phyloP scores from a whole-genome alignment of 2,329 filamentous ascomycete genomes.

The Basipetospora sp. region DNA sequence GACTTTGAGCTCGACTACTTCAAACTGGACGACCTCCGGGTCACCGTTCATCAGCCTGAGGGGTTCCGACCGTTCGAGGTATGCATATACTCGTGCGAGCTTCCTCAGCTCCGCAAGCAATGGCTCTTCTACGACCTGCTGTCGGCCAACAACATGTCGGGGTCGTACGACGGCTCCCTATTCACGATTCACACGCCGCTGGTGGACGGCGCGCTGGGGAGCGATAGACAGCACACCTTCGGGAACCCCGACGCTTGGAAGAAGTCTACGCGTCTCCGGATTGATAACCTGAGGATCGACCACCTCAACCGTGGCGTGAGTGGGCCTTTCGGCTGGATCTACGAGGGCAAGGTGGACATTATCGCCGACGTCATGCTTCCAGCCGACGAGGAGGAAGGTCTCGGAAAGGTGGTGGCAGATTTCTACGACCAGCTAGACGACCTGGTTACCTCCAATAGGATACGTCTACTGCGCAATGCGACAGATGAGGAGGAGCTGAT shows the following conservation, averaged over 20 bases:
- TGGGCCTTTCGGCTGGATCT: slow-evolving; percentile 94
- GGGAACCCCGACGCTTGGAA: slow-evolving; percentile 70
- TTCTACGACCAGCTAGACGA: slow-evolving; percentile 94
- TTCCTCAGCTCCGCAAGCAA: slow-evolving; percentile 83
- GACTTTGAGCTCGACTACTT: slow-evolving; percentile 97
- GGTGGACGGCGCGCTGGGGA: slow-evolving; percentile 5
- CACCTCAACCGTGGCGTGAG: slow-evolving; percentile 87
- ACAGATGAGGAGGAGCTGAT: slow-evolving; percentile 5
- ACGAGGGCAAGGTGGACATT: slow-evolving; percentile 92
- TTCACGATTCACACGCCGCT: slow-evolving; percentile 83
- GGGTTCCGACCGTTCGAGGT: slow-evolving; percentile 89
- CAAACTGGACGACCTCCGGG: slow-evolving; percentile 82
- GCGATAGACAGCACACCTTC: slow-evolving; percentile 23
- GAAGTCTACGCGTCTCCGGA: slow-evolving; percentile 81
- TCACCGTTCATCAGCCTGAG: slow-evolving; percentile 81
- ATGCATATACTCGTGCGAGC: slow-evolving; percentile 89
- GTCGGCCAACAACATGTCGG: slow-evolving; percentile 88
- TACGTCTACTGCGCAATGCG: slow-evolving; percentile 41
- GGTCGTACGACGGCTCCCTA: slow-evolving; percentile 84
- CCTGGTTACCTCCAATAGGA: slow-evolving; percentile 66
- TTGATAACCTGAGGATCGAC: slow-evolving; percentile 87
- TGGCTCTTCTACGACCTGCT: slow-evolving; percentile 98
- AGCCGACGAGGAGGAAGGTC: slow-evolving; percentile 69
- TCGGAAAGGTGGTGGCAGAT: slow-evolving; percentile 89
- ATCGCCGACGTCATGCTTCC: slow-evolving; percentile 92